Base-by-base conservation (phyloP, 202 grass and related monocot species). In the Elaeis oleifera region DNA sequence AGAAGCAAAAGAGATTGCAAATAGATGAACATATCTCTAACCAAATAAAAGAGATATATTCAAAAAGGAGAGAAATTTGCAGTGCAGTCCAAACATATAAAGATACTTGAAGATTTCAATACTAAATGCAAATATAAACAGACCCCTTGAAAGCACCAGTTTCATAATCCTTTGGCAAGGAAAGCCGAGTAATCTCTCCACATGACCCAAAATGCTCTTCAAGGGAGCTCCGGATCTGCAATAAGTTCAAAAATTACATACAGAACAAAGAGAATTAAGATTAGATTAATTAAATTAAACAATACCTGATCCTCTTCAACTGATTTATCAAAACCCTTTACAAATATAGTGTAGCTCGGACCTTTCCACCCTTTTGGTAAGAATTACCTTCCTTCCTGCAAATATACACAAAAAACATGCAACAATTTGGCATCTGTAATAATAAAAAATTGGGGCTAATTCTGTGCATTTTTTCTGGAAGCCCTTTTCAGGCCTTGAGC, bases 81-180 rank as follows among this genome's bases (percentile, higher is more conserved):
- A 27, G 26, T 27, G 26, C 26, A 11, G 13, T 44, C 8, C 9
- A 44, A 44, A 44, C 11, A 44, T 13, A 44, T 44, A 36, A 36
- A 36, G 32, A 8, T 36, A 44, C 36, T 13, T 13, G 36, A 9
- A 44, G 36, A 44, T 44, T 44, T 44, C 36, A 44, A 44, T 14
- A 44, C 36, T 25, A 18, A 5, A 32, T 29, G 15, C 32, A 68
- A 61, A 27, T 51, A 25, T n/a, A 3, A 62, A 85, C 91, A 78
- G 32, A 97, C 88, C 88, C 92, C 72, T 89, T 97, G 65, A 23
- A 53, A 21, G 15, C 74, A 48, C 92, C 88, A 61, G 61, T 59
- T 18, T 92, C 92, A 68, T 80, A 79, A 77, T 97, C 84, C 84
- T 77, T 97, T 6, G 88, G 92, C 60, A 92, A 23, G 32, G 88